phyloP scores from a whole-genome alignment of 768 basidiomycete genomes.

The Chiua virens region DNA sequence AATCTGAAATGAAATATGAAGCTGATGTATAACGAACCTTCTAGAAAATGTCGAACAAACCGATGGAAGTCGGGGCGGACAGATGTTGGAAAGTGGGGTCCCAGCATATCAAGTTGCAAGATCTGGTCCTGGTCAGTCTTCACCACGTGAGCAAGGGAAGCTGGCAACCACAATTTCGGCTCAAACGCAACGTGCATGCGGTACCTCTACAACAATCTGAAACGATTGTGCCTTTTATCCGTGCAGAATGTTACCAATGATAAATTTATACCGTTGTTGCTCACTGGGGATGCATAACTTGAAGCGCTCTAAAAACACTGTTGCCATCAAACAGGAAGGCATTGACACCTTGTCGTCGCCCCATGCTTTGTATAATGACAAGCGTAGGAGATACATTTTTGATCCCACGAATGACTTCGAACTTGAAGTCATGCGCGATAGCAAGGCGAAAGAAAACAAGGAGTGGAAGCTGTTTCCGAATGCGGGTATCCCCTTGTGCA shows the following conservation, averaged over 20 bases:
- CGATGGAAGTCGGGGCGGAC: conserved; percentile 59
- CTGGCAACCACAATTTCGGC: conserved; percentile 73
- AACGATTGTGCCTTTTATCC: too few relatives aligned
- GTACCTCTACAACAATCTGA: background rate
- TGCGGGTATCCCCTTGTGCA: conserved; percentile 4
- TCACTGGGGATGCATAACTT: too few relatives aligned
- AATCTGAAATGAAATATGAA: background rate
- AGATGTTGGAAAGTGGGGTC: conserved; percentile 55
- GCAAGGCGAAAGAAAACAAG: too few relatives aligned
- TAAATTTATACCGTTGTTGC: too few relatives aligned
- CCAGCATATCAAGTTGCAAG: conserved; percentile 55
- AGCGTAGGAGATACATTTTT: too few relatives aligned
- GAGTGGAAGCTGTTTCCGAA: background rate
- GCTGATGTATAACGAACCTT: background rate
- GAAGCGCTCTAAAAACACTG: too few relatives aligned
- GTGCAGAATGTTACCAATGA: too few relatives aligned
- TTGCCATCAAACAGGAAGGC: too few relatives aligned
- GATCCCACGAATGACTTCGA: too few relatives aligned
- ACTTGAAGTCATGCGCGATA: too few relatives aligned
- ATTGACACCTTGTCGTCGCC: too few relatives aligned
- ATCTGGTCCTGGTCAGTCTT: conserved; percentile 69
- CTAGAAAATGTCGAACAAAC: conserved; percentile 49
- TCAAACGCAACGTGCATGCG: conserved; percentile 20
- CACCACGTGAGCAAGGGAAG: conserved; percentile 78
- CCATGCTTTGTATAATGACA: too few relatives aligned